Base-by-base conservation (phyloP, 306 rosid genomes). In the Boehmeria nivea region DNA sequence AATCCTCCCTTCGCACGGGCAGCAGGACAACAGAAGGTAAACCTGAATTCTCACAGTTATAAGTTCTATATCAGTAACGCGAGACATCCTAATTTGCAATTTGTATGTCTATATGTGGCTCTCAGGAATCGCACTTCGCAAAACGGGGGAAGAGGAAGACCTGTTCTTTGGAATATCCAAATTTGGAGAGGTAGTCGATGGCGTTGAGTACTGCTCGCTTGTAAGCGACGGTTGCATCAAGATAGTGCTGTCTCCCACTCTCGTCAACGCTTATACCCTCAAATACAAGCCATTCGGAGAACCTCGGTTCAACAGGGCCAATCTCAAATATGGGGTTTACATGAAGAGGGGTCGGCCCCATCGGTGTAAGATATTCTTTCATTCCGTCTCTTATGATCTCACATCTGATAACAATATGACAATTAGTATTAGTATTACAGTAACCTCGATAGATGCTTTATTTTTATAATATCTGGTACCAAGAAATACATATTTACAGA, bases 281-380 rank as follows among this genome's bases (percentile, higher is more conserved):
- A 44, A 85, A 88, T 7, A 88, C 96, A 42, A 88, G 52, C 96
- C 94, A 88, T 53, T 82, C 96, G 42, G 94, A 84, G 80, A 85
- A 85, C 72, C 96, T 82, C 54, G 96, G 96, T 60, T 88, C 94
- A 8, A 88, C 84, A 0, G 94, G 94, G 33, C 96, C 94, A 45
- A 82, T 88, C 74, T 88, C 94, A 54, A 87, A 91, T 60, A 91
- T 91, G 54, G 95, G 95, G 44, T 82, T 87, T 3, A 91, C 93
- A 71, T 84, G 96, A 20, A 91, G 93, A 2, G 91, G 75, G 36
- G 95, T 82, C 0, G 93, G 98, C 6, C 98, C 98, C 98, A 91
- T 87, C 28, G 98, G 98, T 57, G 96, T 82, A 24, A 91, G 95
- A 78, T 82, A 91, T 75, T 84, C 98, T 73, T 78, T 91, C 98